Percentiles rank a stretch among this genome's conserved stretches.
These are phyloP conservation scores for Marsdenia floribunda DNA, from an alignment of 257 asterid genomes.

Conservation along the genomic window DNA sequence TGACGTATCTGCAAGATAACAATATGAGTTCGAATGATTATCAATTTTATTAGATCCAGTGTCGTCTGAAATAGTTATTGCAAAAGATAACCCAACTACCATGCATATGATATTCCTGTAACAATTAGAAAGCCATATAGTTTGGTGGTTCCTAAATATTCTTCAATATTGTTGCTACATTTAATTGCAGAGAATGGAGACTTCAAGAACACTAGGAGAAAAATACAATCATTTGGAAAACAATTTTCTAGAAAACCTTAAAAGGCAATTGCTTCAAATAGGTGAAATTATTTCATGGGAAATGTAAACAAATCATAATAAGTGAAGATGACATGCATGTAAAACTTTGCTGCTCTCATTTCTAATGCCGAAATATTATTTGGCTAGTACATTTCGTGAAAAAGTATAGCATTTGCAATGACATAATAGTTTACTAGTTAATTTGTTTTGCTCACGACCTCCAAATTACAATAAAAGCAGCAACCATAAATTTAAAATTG, in stretches of 20 bases:
- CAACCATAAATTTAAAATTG: not conserved
- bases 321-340: not conserved
- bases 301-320: not conserved
- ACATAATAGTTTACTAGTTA: not conserved
- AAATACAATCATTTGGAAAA: not conserved
- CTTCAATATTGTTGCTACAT: not conserved
- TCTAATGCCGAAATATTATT: not conserved
- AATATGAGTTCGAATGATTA: not conserved
- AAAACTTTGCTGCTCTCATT: not conserved
- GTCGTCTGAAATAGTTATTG: not conserved
- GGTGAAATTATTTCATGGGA: not conserved
- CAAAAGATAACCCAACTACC: not conserved
- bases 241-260: not conserved
- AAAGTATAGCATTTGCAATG: not conserved
- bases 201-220: not conserved
- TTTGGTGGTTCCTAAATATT: not conserved
- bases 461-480: not conserved
- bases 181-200: too few relatives aligned
- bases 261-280: not conserved
- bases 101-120: not conserved
- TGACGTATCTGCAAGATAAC: conserved; percentile 70
- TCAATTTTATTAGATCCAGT: not conserved
- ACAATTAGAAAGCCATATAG: not conserved
- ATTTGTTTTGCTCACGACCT: not conserved
- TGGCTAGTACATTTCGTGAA: too few relatives aligned